These are phyloP conservation scores for Microsporum canis DNA, from an alignment of 2,329 filamentous ascomycete genomes.

Conservation along the genomic window DNA sequence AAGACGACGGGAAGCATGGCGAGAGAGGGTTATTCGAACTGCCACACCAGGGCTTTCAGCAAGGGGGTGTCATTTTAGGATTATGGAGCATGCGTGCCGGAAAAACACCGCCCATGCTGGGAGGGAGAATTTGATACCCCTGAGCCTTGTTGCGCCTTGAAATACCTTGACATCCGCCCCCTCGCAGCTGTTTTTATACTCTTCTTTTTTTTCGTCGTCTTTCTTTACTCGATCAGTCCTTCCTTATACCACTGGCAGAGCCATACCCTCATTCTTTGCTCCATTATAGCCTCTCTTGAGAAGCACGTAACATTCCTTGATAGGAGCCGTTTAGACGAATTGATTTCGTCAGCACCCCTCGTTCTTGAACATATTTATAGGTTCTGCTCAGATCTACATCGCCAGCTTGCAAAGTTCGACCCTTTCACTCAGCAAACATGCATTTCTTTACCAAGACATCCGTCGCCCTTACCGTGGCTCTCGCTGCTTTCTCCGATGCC, in stretches of 20 bases:
- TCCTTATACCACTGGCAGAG: slow-evolving; percentile 2
- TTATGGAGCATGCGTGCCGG: neutral
- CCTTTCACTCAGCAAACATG: slow-evolving; percentile 20
- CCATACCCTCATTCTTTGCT: slow-evolving; percentile 12
- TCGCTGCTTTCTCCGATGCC: slow-evolving; percentile 28
- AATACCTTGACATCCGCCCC: neutral
- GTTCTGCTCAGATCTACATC: neutral
- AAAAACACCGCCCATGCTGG: neutral
- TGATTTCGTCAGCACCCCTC: slow-evolving; percentile 25
- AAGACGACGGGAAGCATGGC: neutral
- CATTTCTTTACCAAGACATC: slow-evolving; percentile 28
- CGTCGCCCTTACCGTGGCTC: slow-evolving; percentile 25
- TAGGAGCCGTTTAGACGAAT: slow-evolving; percentile 21
- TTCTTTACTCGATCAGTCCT: neutral
- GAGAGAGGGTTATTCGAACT: neutral
- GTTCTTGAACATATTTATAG: slow-evolving; percentile 8
- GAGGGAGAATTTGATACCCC: neutral
- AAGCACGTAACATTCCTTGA: slow-evolving; percentile 1
- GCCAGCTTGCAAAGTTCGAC: neutral
- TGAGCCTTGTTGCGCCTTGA: neutral
- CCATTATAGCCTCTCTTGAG: slow-evolving; percentile 8
- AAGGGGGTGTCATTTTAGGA: neutral
- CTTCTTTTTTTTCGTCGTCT: neutral
- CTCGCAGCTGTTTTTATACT: neutral
- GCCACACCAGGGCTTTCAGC: neutral